A percentile compares a stretch with the other conserved stretches of the same genome.
These are phyloP conservation scores for Gnomoniopsis sp. DNA, from an alignment of 2,329 filamentous ascomycete genomes.

Conservation along the genomic window DNA sequence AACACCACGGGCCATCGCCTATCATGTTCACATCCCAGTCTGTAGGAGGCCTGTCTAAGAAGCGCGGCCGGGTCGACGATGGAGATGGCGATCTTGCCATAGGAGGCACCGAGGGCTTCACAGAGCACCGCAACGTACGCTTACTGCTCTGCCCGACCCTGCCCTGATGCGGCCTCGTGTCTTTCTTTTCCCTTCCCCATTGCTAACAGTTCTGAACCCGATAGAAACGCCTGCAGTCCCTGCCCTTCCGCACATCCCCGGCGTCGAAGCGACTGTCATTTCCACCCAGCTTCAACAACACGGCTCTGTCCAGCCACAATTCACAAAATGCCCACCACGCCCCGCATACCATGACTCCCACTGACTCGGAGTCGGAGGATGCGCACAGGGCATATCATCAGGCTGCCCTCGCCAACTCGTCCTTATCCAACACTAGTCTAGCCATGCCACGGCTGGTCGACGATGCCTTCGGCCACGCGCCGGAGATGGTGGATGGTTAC, in stretches of 20 bases:
- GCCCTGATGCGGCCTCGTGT: not conserved
- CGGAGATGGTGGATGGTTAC: slow-evolving; percentile 29
- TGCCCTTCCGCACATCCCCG: slow-evolving; percentile 47
- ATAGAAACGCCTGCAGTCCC: slow-evolving; percentile 53
- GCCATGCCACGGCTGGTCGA: slow-evolving; percentile 18
- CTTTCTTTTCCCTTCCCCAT: not conserved
- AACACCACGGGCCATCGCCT: not conserved
- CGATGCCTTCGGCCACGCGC: slow-evolving; percentile 14
- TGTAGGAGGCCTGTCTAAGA: slow-evolving; percentile 33
- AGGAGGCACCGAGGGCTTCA: slow-evolving; percentile 38
- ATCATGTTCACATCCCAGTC: slow-evolving; percentile 37
- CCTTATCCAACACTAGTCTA: slow-evolving; percentile 21
- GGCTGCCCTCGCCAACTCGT: slow-evolving; percentile 31
- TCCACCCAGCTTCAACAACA: slow-evolving; percentile 24
- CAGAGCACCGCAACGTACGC: slow-evolving; percentile 49
- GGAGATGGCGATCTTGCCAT: slow-evolving; percentile 32
- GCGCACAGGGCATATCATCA: slow-evolving; percentile 19
- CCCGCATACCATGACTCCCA: slow-evolving; percentile 34
- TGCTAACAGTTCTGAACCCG: slow-evolving; percentile 2
- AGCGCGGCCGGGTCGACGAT: slow-evolving; percentile 45
- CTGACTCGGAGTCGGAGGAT: slow-evolving; percentile 30
- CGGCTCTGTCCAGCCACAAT: slow-evolving; percentile 20
- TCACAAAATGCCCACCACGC: slow-evolving; percentile 21
- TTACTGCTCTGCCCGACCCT: not conserved
- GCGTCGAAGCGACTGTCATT: slow-evolving; percentile 32